Base-by-base conservation (phyloP, 495 filamentous ascomycete species). In the Penicillium cosmopolitanum region DNA sequence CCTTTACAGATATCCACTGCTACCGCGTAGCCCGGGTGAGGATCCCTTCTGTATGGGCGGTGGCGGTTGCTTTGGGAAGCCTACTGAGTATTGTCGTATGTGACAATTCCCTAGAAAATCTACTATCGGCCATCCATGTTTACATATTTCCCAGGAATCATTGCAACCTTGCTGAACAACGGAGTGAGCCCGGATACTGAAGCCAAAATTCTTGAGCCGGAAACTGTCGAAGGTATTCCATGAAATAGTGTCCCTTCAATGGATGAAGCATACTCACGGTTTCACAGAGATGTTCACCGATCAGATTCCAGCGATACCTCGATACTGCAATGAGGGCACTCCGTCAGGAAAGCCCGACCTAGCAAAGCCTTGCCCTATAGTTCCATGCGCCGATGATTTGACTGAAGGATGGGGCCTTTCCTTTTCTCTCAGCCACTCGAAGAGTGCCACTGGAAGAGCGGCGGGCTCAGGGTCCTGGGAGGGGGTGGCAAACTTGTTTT, bases 211-310 rank as follows among this genome's bases (percentile, higher is more conserved):
- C 74, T 89, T 16, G 64, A 69, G 15, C 65, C 72, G 2, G 65
- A 73, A 11, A 86, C 85, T 4, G 77, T 89, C 1, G 71, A 84
- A 5, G 64, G n/a, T n/a, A n/a, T n/a, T n/a, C n/a, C n/a, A n/a
- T n/a, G n/a, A n/a, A n/a, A n/a, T n/a, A n/a, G n/a, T n/a, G n/a
- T n/a, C n/a, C n/a, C n/a, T n/a, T n/a, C n/a, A n/a, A n/a, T n/a
- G n/a, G n/a, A n/a, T n/a, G n/a, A n/a, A n/a, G n/a, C n/a, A n/a
- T n/a, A n/a, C n/a, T n/a, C n/a, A n/a, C n/a, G n/a, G n/a, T n/a
- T n/a, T n/a, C n/a, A n/a, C n/a, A n/a, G n/a, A 78, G 46, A 88
- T 89, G 82, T 88, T 82, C 71, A 68, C 63, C 53, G 85, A 89
- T 67, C 84, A 87, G 59, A 82, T 89, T 57, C 78, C 83, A 1